Percentiles rank a stretch among this genome's conserved stretches.
Evolutionary conservation across 2,329 filamentous ascomycete genomes (phyloP).

Genomic region (Phialophora chinensis): DNA sequence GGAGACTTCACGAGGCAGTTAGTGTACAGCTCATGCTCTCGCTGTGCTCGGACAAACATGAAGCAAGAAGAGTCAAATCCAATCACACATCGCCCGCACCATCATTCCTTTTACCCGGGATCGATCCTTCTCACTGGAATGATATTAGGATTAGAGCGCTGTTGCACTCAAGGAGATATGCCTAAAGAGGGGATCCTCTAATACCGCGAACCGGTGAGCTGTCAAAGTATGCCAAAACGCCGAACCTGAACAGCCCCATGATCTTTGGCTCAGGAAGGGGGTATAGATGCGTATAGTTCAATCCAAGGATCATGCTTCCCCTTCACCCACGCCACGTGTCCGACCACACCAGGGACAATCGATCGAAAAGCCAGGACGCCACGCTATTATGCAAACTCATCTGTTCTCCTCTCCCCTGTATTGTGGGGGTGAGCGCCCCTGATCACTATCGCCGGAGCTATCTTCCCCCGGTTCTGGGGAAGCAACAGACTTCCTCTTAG

Average conservation of each 20-base stretch:
- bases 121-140: not conserved
- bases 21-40: not conserved
- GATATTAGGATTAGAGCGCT: constrained; percentile 12
- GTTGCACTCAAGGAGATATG: not conserved
- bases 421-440: constrained; percentile 19
- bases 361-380: constrained; percentile 10
- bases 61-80: not conserved
- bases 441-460: constrained; percentile 35
- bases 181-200: not conserved
- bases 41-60: not conserved
- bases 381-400: constrained; percentile 19
- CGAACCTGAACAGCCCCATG: constrained; percentile 2
- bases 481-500: constrained; percentile 21
- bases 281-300: constrained; percentile 7
- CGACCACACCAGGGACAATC: constrained; percentile 3
- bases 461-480: constrained; percentile 26
- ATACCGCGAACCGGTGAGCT: not conserved
- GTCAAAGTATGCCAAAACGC: constrained; percentile 7
- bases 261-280: not conserved
- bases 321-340: not conserved
- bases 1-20: not conserved
- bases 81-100: not conserved
- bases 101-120: not conserved
- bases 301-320: constrained; percentile 1
- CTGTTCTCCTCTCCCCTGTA: constrained; percentile 8